Percentiles rank a stretch among this genome's conserved stretches.
These are phyloP conservation scores for Gnetum montanum DNA, from an alignment of 75 land plant genomes.

Conservation along the genomic window DNA sequence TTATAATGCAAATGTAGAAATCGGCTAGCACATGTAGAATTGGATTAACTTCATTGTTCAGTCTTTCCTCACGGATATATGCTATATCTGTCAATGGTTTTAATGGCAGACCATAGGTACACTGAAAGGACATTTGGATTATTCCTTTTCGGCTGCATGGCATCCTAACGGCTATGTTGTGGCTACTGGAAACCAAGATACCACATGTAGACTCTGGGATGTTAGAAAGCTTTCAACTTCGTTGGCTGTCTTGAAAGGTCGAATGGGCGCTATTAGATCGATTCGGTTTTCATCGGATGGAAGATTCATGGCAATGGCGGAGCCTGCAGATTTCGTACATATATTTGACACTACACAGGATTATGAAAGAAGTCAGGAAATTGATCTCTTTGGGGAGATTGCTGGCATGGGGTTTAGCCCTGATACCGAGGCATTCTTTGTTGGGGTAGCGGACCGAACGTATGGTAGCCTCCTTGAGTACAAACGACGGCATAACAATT, in stretches of 20 bases:
- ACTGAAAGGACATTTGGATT: constrained; percentile 86
- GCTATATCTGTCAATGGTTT: not conserved
- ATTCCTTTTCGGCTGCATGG: constrained; percentile 94
- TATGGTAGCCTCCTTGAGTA: constrained; percentile 93
- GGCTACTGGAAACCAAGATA: constrained; percentile 96
- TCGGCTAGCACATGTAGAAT: not conserved
- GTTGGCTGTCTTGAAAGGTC: constrained; percentile 72
- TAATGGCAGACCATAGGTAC: constrained; percentile 47
- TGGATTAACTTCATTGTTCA: not conserved
- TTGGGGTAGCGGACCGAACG: constrained; percentile 89
- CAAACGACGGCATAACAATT: constrained; percentile 38
- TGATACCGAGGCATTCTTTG: constrained; percentile 79
- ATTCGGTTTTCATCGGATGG: constrained; percentile 85
- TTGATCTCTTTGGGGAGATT: constrained; percentile 96
- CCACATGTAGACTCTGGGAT: constrained; percentile 93
- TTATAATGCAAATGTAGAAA: not conserved
- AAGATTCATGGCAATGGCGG: constrained; percentile 91
- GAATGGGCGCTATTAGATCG: constrained; percentile 91
- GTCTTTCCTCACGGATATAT: not conserved
- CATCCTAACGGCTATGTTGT: constrained; percentile 82
- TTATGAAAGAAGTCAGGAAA: constrained; percentile 62
- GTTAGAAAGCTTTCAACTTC: constrained; percentile 68
- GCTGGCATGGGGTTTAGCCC: constrained; percentile 96
- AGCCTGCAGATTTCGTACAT: constrained; percentile 98
- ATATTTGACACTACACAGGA: constrained; percentile 57